These are phyloP conservation scores for Aschersonia sp. DNA, from an alignment of 2,329 filamentous ascomycete species.

Conservation along the genomic window DNA sequence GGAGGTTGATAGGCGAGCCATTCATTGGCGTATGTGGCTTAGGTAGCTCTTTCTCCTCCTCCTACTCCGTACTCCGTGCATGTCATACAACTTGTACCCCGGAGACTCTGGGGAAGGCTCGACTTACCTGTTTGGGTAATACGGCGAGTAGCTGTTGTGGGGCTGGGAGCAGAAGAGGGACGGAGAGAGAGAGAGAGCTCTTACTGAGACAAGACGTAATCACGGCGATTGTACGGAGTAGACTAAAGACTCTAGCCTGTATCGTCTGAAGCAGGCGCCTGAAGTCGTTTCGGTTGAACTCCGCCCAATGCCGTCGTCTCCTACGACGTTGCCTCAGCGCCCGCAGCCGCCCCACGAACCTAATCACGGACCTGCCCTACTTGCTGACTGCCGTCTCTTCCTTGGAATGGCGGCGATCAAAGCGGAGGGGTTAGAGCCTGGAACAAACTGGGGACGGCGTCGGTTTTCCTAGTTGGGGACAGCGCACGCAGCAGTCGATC, in stretches of 20 bases:
- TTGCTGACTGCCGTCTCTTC: no score
- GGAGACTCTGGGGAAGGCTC: slow-evolving; percentile 5
- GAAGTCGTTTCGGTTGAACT: background rate
- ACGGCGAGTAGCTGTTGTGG: background rate
- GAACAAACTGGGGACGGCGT: background rate
- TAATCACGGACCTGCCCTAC: background rate
- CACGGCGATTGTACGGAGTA: no score
- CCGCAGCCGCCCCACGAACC: background rate
- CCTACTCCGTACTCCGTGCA: no score
- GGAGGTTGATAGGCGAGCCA: no score
- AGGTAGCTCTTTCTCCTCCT: no score
- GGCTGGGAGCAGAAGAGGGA: background rate
- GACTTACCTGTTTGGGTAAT: slow-evolving; percentile 5
- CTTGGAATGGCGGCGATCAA: background rate
- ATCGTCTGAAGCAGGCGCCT: no score
- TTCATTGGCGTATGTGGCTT: no score
- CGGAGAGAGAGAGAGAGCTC: background rate
- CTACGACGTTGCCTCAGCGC: background rate
- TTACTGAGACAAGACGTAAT: background rate
- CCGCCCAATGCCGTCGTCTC: background rate
- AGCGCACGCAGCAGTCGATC: background rate
- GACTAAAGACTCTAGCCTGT: no score
- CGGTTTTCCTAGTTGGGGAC: slow-evolving; percentile 1
- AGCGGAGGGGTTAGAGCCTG: background rate
- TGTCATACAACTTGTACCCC: background rate